Percentiles rank a stretch among this genome's conserved stretches.
Evolutionary conservation across 2,329 filamentous ascomycete genomes (phyloP).

Genomic region (Cyclaneusma minus): DNA sequence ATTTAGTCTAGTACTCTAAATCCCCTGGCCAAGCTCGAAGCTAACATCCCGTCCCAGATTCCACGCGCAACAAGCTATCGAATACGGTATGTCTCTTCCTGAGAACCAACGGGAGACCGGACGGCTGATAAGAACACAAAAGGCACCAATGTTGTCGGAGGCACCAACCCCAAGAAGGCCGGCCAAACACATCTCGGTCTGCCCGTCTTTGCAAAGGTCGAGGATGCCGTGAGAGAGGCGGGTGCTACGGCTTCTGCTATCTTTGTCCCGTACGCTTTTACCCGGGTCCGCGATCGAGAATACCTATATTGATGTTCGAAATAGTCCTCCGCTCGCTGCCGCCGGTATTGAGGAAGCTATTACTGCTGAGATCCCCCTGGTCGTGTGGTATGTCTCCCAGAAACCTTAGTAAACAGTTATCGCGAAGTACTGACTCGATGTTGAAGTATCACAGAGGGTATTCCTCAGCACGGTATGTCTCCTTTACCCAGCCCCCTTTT

Average conservation of each 20-base stretch:
- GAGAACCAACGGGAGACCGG: background rate
- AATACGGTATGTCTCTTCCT: constrained; percentile 65
- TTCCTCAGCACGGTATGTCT: constrained; percentile 85
- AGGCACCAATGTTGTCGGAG: constrained; percentile 96
- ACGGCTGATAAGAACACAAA: constrained; percentile 10
- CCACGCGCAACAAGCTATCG: constrained; percentile 94
- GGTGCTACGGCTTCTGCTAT: constrained; percentile 85
- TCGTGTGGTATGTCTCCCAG: constrained; percentile 52
- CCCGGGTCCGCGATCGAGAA: constrained; percentile 3
- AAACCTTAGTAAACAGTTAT: constrained; percentile 2
- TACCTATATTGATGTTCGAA: constrained; percentile 14
- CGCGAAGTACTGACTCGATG: constrained; percentile 6
- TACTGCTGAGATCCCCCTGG: constrained; percentile 78
- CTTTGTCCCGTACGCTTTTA: constrained; percentile 65
- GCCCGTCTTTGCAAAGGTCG: constrained; percentile 84
- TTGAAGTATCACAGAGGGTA: constrained; percentile 76
- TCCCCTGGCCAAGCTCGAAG: too few species aligned
- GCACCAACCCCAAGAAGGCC: constrained; percentile 98
- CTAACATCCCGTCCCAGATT: constrained; percentile 49
- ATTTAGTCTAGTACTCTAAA: background rate
- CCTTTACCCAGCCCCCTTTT: constrained; percentile 4
- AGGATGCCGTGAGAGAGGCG: constrained; percentile 77
- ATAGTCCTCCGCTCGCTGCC: constrained; percentile 76
- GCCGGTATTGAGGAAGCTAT: constrained; percentile 95
- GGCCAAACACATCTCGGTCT: constrained; percentile 77